These are phyloP conservation scores for Zymoseptoria brevis DNA, from an alignment of 2,329 filamentous ascomycete species.

Conservation along the genomic window DNA sequence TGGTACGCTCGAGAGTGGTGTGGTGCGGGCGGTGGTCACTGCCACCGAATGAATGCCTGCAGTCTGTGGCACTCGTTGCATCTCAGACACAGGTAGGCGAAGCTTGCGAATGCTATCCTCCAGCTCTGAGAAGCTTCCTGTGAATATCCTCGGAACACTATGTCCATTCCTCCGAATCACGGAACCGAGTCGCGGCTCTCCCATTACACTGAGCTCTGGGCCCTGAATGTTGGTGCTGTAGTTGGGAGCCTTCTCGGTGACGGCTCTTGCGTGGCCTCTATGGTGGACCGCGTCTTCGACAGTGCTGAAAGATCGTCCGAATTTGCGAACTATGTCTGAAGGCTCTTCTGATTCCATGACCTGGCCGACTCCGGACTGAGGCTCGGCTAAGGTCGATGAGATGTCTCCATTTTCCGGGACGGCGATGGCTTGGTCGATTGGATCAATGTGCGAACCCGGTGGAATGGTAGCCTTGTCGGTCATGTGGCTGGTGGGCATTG, in stretches of 20 bases:
- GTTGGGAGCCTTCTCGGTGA: slow-evolving; percentile 9
- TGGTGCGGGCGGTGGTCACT: slow-evolving; percentile 2
- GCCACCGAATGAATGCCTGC: slow-evolving; percentile 2
- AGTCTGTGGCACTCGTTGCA: slow-evolving; percentile 2
- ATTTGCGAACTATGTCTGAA: background rate
- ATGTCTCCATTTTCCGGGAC: background rate
- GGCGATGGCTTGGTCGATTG: background rate
- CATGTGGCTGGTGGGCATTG: background rate
- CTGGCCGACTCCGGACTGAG: too few relatives aligned
- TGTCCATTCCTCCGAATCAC: slow-evolving; percentile 6
- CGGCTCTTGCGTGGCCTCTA: slow-evolving; percentile 11
- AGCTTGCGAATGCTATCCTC: slow-evolving; percentile 13
- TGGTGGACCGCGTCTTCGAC: slow-evolving; percentile 14
- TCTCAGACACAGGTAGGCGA: slow-evolving; percentile 10
- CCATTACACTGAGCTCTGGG: background rate
- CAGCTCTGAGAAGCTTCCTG: slow-evolving; percentile 20
- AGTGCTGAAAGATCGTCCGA: slow-evolving; percentile 13
- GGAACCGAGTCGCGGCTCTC: slow-evolving; percentile 5
- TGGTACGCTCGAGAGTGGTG: slow-evolving; percentile 2
- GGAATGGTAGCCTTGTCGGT: background rate
- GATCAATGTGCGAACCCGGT: background rate
- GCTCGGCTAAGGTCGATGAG: background rate
- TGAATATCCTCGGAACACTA: slow-evolving; percentile 21
- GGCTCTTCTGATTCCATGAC: background rate
- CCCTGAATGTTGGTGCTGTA: slow-evolving; percentile 7